phyloP scores from a whole-genome alignment of 2,329 filamentous ascomycete genomes.

The Torrubiella hemipterigena region DNA sequence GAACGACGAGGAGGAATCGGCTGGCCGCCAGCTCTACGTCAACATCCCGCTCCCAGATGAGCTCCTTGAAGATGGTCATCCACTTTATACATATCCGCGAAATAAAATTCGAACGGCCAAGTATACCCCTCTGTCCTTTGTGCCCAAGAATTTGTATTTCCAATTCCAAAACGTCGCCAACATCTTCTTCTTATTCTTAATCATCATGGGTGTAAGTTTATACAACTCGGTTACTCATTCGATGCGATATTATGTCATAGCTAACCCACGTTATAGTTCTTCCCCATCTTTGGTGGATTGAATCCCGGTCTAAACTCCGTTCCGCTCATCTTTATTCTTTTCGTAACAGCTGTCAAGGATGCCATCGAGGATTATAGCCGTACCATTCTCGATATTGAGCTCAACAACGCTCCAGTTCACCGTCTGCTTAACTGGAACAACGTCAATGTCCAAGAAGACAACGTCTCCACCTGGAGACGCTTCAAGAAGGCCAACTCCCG shows the following conservation, averaged over 20 bases:
- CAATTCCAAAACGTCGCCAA: constrained; percentile 99
- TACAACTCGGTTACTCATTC: neutral
- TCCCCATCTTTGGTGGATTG: constrained; percentile 85
- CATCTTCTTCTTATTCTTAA: constrained; percentile 93
- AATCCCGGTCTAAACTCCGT: constrained; percentile 86
- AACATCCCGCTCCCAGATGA: constrained; percentile 71
- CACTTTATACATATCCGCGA: constrained; percentile 57
- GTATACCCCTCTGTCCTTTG: constrained; percentile 88
- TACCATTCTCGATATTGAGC: constrained; percentile 79
- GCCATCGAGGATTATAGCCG: constrained; percentile 90
- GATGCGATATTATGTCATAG: constrained; percentile 6
- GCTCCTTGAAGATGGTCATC: constrained; percentile 70
- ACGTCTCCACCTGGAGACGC: constrained; percentile 72
- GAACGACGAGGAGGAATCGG: constrained; percentile 26
- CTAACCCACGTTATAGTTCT: constrained; percentile 51
- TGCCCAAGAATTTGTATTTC: constrained; percentile 94
- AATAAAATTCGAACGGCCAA: constrained; percentile 99
- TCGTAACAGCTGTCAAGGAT: constrained; percentile 85
- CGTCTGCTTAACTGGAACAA: constrained; percentile 81
- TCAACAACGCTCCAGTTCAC: constrained; percentile 95
- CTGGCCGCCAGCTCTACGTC: constrained; percentile 62
- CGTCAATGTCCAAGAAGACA: constrained; percentile 82
- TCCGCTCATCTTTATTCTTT: constrained; percentile 84
- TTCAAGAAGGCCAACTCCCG: constrained; percentile 80
- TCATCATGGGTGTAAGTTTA: constrained; percentile 76